Evolutionary conservation across 2,329 filamentous ascomycete genomes (phyloP).

Genomic region (Podosphaera fusca): DNA sequence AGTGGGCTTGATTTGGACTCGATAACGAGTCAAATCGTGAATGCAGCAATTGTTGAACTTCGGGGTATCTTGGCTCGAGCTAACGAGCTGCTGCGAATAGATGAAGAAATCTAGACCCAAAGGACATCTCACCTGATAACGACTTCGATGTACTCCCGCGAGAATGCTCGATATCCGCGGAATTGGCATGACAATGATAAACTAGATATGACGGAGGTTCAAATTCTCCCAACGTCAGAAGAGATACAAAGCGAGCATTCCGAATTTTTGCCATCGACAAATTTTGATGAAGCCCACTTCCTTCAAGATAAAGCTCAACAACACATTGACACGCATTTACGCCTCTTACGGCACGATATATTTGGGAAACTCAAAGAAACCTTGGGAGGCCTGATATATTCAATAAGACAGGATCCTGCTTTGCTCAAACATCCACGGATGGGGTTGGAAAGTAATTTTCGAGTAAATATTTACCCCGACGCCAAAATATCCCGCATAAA

Average conservation of each 20-base stretch:
- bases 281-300: slow-evolving; percentile 20
- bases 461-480: neutral
- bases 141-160: slow-evolving; percentile 7
- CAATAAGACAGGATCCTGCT: slow-evolving; percentile 4
- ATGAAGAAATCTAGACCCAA: neutral
- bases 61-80: slow-evolving; percentile 6
- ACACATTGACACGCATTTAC: slow-evolving; percentile 9
- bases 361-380: slow-evolving; percentile 13
- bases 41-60: slow-evolving; percentile 4
- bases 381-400: slow-evolving; percentile 9
- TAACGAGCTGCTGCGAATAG: slow-evolving; percentile 3
- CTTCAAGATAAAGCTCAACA: neutral
- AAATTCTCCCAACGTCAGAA: slow-evolving; percentile 1
- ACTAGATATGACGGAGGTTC: slow-evolving; percentile 1
- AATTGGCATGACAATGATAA: slow-evolving; percentile 2
- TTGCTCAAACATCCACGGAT: slow-evolving; percentile 4
- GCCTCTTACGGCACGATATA: slow-evolving; percentile 14
- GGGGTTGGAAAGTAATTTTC: neutral
- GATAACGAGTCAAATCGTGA: slow-evolving; percentile 3
- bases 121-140: slow-evolving; percentile 3
- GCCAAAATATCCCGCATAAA: neutral
- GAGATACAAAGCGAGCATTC: slow-evolving; percentile 7
- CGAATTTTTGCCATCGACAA: slow-evolving; percentile 22
- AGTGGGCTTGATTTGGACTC: slow-evolving; percentile 4
- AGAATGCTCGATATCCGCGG: slow-evolving; percentile 3